Evolutionary conservation across 192 early-diverging fungal genomes (phyloP), one percentile per base, ranked within the genome.

Genomic region (Podila verticillata): DNA sequence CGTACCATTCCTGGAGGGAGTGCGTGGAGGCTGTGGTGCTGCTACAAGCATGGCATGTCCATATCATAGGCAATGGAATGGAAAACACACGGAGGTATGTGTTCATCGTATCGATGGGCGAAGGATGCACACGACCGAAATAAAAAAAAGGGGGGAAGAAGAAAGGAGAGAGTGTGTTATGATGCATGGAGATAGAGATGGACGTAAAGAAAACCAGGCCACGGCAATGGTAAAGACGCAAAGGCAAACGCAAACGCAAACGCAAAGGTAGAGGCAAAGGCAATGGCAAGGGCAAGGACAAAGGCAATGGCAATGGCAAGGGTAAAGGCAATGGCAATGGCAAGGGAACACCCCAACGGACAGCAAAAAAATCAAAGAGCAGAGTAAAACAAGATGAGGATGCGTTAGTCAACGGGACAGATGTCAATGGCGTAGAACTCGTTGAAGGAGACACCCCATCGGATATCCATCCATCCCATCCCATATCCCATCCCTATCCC

Each of bases 1-100:
- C 61, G 24, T 75, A 68, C 74, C 72, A 44, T 60, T 74, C 48
- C 72, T 74, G 13, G 72, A 74, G n/a, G 72, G 72, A 34, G 65
- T 44, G 22, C 71, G 71, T 65, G 71, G 63, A 17, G 72, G 58
- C 39, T 63, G 69, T 71, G 69, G 61, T 26, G 48, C 24, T 26
- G 57, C 57, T 34, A 44, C 48, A 32, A 44, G 39, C 36, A 17
- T 44, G 39, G 9, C n/a, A 56, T 56, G 57, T 36, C n/a, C 66
- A 59, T 35, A n/a, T 47, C 36, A 28, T 44, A 6, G 48, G 15
- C 49, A 8, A n/a, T 24, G 24, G 48, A 35, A 28, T 15, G 26
- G 64, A 31, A 57, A 57, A 32, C 26, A 48, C 47, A 65, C 15
- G 36, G 12, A 32, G 44, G 30, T 48, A 44, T 51, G 17, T 17